Conservation (phyloP, 2,329 filamentous ascomycete genomes). For the Akanthomyces uredinophilus region DNA sequence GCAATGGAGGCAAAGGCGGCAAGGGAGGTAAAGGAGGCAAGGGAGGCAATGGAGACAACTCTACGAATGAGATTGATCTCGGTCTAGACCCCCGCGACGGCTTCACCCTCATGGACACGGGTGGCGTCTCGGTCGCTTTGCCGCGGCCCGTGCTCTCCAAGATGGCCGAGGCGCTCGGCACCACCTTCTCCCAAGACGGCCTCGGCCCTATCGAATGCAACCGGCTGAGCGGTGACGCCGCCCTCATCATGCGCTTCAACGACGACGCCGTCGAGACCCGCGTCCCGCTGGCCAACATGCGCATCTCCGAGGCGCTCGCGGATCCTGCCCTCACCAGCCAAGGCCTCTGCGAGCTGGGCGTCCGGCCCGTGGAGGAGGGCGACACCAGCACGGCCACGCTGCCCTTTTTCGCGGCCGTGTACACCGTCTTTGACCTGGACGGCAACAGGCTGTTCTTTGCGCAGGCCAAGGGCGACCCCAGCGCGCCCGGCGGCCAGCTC, state of each 20-base stretch:
- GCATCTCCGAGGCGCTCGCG: not conserved
- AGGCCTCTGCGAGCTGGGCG: not conserved
- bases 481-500: not conserved
- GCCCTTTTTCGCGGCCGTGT: slow-evolving; percentile 1
- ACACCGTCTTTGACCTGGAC: slow-evolving; percentile 7
- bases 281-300: not conserved
- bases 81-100: not conserved
- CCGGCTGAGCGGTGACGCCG: not conserved
- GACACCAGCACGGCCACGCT: not conserved
- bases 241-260: not conserved
- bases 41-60: not conserved
- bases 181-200: not conserved
- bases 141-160: not conserved
- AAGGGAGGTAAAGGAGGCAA: not conserved
- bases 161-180: not conserved
- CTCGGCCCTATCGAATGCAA: not conserved
- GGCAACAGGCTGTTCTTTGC: not conserved
- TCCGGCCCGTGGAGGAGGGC: not conserved
- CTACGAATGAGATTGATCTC: not conserved
- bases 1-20: too few relatives aligned
- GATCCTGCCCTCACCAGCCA: not conserved
- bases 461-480: not conserved
- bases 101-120: slow-evolving; percentile 1
- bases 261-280: not conserved
- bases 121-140: not conserved